Evolutionary conservation across 208 protist genomes (phyloP).

Genomic region (Crithidia brevicula): DNA sequence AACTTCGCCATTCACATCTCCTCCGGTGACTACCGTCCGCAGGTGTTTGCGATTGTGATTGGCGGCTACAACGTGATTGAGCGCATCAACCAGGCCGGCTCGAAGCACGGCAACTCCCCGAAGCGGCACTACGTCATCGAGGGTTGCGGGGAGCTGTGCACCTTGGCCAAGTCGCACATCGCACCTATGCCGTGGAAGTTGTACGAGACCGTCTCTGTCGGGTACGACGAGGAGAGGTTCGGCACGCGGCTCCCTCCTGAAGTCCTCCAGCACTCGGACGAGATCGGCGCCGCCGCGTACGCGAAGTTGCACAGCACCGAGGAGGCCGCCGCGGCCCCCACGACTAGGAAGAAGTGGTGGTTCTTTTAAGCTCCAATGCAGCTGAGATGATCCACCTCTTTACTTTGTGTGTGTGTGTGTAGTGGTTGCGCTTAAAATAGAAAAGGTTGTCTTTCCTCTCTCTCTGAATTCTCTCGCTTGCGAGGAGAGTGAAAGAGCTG

Average conservation of each 20-base stretch:
- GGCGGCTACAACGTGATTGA: constrained; percentile 90
- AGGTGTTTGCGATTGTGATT: constrained; percentile 87
- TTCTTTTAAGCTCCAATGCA: constrained; percentile 22
- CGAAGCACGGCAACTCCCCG: constrained; percentile 82
- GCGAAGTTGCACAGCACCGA: constrained; percentile 16
- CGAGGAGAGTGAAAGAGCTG: too few relatives aligned
- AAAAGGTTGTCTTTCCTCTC: too few relatives aligned
- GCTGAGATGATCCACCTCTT: too few relatives aligned
- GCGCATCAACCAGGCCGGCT: constrained; percentile 80
- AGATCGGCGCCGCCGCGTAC: constrained; percentile 16
- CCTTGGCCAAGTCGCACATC: constrained; percentile 84
- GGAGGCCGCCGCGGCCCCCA: background rate
- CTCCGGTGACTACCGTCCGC: constrained; percentile 77
- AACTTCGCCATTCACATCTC: constrained; percentile 90
- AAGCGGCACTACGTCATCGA: constrained; percentile 76
- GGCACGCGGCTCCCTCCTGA: constrained; percentile 37
- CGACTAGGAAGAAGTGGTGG: constrained; percentile 29
- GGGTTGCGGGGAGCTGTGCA: constrained; percentile 89
- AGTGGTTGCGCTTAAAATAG: too few relatives aligned
- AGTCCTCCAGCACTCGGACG: constrained; percentile 46
- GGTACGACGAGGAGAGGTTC: constrained; percentile 88
- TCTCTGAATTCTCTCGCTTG: too few relatives aligned
- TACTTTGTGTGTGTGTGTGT: too few relatives aligned
- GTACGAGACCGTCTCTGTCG: constrained; percentile 72
- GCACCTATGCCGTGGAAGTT: constrained; percentile 86